Evolutionary conservation across 768 basidiomycete species (phyloP).

Genomic region (Boletellus ananas): DNA sequence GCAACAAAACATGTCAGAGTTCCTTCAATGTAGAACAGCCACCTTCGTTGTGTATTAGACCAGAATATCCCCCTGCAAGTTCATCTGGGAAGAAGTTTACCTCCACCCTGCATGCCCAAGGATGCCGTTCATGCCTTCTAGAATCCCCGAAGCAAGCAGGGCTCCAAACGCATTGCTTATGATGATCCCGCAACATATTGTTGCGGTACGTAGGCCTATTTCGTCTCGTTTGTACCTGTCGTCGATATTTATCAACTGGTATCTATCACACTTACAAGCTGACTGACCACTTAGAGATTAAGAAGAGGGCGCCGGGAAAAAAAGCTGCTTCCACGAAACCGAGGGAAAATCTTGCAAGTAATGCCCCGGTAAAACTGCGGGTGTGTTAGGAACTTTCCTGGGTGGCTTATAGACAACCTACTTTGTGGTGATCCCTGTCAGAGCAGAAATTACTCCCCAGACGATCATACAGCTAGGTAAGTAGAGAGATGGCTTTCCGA

Average conservation of each 20-base stretch:
- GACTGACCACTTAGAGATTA: slow-evolving; percentile 32
- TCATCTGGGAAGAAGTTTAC: slow-evolving; percentile 25
- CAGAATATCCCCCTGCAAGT: neutral
- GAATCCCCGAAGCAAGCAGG: slow-evolving; percentile 45
- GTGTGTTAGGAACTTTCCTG: neutral
- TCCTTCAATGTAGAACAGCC: slow-evolving; percentile 50
- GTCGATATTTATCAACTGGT: slow-evolving; percentile 19
- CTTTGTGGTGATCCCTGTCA: slow-evolving; percentile 39
- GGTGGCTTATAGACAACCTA: slow-evolving; percentile 4
- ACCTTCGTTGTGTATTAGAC: slow-evolving; percentile 30
- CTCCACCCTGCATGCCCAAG: slow-evolving; percentile 53
- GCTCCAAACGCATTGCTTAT: slow-evolving; percentile 56
- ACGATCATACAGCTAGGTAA: slow-evolving; percentile 63
- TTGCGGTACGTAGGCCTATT: slow-evolving; percentile 41
- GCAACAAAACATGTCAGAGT: slow-evolving; percentile 44
- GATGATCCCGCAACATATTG: slow-evolving; percentile 48
- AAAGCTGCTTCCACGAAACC: slow-evolving; percentile 52
- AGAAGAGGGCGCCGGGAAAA: slow-evolving; percentile 42
- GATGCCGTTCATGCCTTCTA: slow-evolving; percentile 44
- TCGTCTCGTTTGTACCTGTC: slow-evolving; percentile 44
- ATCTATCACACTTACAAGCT: slow-evolving; percentile 28
- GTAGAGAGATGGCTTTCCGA: slow-evolving; percentile 65
- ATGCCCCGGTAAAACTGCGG: slow-evolving; percentile 38
- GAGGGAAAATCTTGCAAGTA: slow-evolving; percentile 50
- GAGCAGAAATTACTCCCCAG: slow-evolving; percentile 60